Evolutionary conservation across 2,329 filamentous ascomycete species (phyloP), one percentile per base, ranked within the genome.

Genomic region (Alternaria atra): DNA sequence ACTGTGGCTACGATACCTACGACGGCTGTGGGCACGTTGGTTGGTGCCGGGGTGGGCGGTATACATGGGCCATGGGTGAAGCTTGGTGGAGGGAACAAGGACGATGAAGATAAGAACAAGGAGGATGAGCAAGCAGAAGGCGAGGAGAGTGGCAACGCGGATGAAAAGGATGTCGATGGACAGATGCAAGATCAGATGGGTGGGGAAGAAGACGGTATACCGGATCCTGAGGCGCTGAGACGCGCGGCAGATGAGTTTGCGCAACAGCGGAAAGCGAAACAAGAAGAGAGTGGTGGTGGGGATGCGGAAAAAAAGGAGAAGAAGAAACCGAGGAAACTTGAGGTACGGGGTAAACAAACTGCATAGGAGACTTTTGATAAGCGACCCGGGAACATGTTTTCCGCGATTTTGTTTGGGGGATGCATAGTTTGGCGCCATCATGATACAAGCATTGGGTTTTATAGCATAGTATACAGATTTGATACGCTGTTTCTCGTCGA

Each of bases 11-110:
- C 77, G 6, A 73, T 82, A 54, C 80, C 80, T 4, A 76, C 75
- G 10, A 79, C 79, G 39, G 77, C 72, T 13, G 63, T 82, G 5
- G 80, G 80, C 0, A 80, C 75, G 1, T 54, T 82, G 51, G 77
- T 80, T 0, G 81, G 80, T 0, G 72, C 73, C 3, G 80, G 80
- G 0, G 78, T 79, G 9, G 81, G 81, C 3, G 77, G 77, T 9
- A 72, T 80, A 13, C 77, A 80, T 68, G 81, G 80, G 34, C 80
- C 80, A 12, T 82, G 76, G 68, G 76, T 82, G 23, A 81, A 80
- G 67, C 58, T 82, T 52, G 66, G 68, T 5, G 64, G 67, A 46
- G 46, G 67, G 30, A 70, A 66, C 34, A 63, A 59, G n/a, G 52
- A 67, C 35, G 56, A 42, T 9, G 50, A 55, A 15, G 50, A 61